Base-by-base conservation (phyloP, 306 rosid genomes). In the Senna siamea region DNA sequence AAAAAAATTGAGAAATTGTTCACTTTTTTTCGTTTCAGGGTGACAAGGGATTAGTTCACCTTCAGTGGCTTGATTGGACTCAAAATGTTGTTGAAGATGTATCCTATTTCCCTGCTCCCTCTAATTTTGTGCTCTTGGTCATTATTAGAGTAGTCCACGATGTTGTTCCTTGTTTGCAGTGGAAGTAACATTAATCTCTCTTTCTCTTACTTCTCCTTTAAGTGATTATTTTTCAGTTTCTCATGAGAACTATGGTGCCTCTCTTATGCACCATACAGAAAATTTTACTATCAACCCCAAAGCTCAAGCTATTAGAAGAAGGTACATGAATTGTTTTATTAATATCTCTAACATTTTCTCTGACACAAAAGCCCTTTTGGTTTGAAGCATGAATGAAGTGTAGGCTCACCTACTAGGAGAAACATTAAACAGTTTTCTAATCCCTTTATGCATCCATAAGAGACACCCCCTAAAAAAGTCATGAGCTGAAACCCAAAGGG, bases 51-150 rank as follows among this genome's bases (percentile, higher is more conserved):
- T 70, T 93, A 67, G 76, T 93, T 77, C 98, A 91, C 78, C 86
- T 93, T 80, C 98, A 91, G 71, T 91, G 98, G 97, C 89, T 93
- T 76, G 98, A 93, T 78, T 94, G 96, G 28, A 84, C 84, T 2
- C 86, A 78, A 62, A 89, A 91, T 82, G 87, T 64, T 20, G 88
- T 88, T 9, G 98, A 93, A 82, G 97, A 93, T 84, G 98, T 93
- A 93, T 93, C 97, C 97, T 89, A 58, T 59, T 53, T 73, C 28
- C 40, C 46, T 22, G 52, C 18, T 44, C 2, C 23, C 13, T 18
- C 7, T 19, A 69, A 17, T 47, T 72, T 46, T 73, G 35, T 40
- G 51, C 30, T 20, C 34, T 55, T 46, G 77, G 56, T 43, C 28
- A 56, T 74, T 17, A 30, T 73, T 38, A 47, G 9, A 61, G 18